Evolutionary conservation across 2,329 filamentous ascomycete species (phyloP).

Genomic region (Neopestalotiopsis clavispora): DNA sequence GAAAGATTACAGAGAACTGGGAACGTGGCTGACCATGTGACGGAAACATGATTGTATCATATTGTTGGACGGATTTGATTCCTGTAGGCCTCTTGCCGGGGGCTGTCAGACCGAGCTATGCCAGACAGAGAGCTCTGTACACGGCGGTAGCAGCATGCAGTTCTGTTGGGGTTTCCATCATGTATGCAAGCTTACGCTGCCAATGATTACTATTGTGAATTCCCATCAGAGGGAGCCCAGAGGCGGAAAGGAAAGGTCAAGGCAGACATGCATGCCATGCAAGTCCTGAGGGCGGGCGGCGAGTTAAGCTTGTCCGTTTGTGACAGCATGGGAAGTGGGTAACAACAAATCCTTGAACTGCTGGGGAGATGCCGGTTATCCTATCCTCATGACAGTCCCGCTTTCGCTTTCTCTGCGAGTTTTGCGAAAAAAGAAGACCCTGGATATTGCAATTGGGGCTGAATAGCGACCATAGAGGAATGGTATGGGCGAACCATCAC

Average conservation of each 20-base stretch:
- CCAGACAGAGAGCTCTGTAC: not conserved
- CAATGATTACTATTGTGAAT: not conserved
- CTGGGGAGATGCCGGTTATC: slow-evolving; percentile 1
- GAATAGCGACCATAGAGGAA: not conserved
- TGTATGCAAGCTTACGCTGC: not conserved
- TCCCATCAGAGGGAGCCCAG: not conserved
- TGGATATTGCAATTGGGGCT: not conserved
- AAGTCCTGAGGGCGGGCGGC: not conserved
- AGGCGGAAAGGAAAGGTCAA: not conserved
- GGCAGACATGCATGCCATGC: not conserved
- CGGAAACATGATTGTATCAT: not conserved
- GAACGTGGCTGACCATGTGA: not conserved
- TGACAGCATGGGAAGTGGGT: slow-evolving; percentile 2
- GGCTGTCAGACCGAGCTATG: not conserved
- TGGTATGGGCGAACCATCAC: not conserved
- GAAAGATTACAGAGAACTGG: not conserved
- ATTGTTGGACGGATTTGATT: not conserved
- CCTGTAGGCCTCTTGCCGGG: not conserved
- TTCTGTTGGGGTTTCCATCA: not conserved
- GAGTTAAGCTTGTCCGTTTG: slow-evolving; percentile 9
- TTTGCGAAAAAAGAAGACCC: not conserved
- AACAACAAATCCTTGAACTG: not conserved
- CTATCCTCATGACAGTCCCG: not conserved
- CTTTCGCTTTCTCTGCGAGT: not conserved
- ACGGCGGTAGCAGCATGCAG: not conserved